Conservation (phyloP, 768 basidiomycete genomes). For the Favolaschia claudopus region DNA sequence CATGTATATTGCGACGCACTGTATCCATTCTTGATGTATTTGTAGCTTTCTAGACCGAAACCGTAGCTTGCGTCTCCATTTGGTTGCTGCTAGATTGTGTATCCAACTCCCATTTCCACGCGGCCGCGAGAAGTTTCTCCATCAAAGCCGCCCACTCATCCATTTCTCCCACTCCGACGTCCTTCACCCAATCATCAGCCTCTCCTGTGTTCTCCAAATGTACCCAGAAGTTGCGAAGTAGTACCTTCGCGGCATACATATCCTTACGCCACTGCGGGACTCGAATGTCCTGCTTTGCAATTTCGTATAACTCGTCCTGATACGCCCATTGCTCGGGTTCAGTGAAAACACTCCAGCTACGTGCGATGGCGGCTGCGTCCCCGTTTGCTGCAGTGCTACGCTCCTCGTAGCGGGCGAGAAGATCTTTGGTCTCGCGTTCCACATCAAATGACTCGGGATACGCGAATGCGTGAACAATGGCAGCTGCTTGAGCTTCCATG, state of each 20-base stretch:
- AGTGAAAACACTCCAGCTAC: constrained; percentile 63
- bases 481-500: constrained; percentile 79
- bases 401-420: constrained; percentile 56
- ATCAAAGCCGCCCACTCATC: constrained; percentile 69
- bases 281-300: constrained; percentile 47
- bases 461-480: constrained; percentile 62
- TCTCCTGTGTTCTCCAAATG: constrained; percentile 63
- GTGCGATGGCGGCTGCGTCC: constrained; percentile 51
- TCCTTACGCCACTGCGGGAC: constrained; percentile 67
- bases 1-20: too few relatives aligned
- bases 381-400: constrained; percentile 45
- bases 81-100: too few relatives aligned
- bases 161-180: constrained; percentile 63
- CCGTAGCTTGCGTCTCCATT: background rate
- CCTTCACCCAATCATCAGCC: constrained; percentile 65
- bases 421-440: constrained; percentile 53
- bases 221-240: constrained; percentile 65
- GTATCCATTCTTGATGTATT: background rate
- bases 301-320: constrained; percentile 62
- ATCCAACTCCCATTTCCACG: constrained; percentile 29
- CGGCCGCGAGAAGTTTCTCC: constrained; percentile 41
- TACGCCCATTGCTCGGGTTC: constrained; percentile 71
- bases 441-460: constrained; percentile 58
- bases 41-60: background rate
- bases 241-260: constrained; percentile 54